Conservation (phyloP, 2,329 filamentous ascomycete species). For the Monilinia vaccinii-corymbosi region DNA sequence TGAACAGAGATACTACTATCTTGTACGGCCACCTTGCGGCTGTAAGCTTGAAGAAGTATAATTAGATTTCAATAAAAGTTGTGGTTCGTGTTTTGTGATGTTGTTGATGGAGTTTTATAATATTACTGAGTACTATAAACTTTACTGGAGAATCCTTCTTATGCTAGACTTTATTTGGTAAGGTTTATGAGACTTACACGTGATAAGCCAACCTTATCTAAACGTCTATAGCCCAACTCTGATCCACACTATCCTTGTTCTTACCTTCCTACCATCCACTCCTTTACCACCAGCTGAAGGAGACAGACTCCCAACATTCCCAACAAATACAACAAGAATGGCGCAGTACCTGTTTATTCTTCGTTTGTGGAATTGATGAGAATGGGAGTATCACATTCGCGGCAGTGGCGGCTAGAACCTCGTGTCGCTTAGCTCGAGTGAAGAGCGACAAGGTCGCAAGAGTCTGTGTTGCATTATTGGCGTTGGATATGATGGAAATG, state of each 20-base stretch:
- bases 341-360: slow-evolving; percentile 18
- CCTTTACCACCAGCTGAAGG: not conserved
- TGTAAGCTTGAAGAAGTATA: no score
- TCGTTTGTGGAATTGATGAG: not conserved
- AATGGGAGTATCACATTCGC: slow-evolving; percentile 14
- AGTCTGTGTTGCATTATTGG: no score
- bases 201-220: not conserved
- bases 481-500: no score
- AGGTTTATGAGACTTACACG: not conserved
- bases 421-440: slow-evolving; percentile 20
- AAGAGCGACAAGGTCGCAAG: slow-evolving; percentile 13
- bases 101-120: not conserved
- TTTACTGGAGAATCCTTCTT: not conserved
- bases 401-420: slow-evolving; percentile 18
- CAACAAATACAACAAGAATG: slow-evolving; percentile 19
- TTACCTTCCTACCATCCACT: no score
- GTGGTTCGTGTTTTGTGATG: not conserved
- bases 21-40: no score
- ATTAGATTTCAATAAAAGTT: no score
- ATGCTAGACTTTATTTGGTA: not conserved
- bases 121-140: no score
- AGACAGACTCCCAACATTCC: slow-evolving; percentile 7
- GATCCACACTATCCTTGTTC: no score
- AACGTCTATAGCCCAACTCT: no score
- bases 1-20: no score